A percentile compares a stretch with the other conserved stretches of the same genome.
phyloP scores from a whole-genome alignment of 805 yeast species.

The Yamadazyma insecticola region DNA sequence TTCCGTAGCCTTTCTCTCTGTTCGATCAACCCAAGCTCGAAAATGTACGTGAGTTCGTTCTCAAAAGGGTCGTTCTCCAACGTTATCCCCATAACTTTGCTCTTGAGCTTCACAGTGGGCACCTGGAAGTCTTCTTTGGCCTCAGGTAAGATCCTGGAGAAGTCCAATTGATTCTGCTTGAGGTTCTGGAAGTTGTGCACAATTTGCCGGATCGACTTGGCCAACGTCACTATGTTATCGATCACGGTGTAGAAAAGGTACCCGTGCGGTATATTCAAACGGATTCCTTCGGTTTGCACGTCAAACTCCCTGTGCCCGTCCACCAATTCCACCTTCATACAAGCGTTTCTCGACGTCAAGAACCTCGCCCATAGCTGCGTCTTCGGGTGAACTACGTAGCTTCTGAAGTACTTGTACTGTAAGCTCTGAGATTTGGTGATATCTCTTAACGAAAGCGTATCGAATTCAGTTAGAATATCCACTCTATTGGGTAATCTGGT shows the following conservation, averaged over 20 bases:
- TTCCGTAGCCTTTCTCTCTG: constrained; percentile 60
- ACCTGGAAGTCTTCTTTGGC: constrained; percentile 41
- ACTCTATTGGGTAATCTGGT: constrained; percentile 43
- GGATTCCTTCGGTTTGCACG: no score
- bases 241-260: constrained; percentile 74
- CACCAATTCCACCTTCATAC: constrained; percentile 15
- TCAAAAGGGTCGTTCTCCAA: constrained; percentile 92
- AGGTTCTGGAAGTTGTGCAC: constrained; percentile 41
- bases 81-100: constrained; percentile 55
- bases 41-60: constrained; percentile 58
- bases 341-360: constrained; percentile 26
- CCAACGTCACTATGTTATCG: constrained; percentile 67
- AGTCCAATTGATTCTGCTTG: constrained; percentile 18
- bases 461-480: constrained; percentile 44
- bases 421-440: constrained; percentile 23
- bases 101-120: constrained; percentile 52
- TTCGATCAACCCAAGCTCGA: constrained; percentile 61
- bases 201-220: constrained; percentile 64
- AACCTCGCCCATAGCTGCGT: constrained; percentile 37
- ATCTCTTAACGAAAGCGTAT: constrained; percentile 23
- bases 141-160: constrained; percentile 28
- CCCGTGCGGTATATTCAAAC: constrained; percentile 63
- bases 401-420: constrained; percentile 32
- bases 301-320: no score
- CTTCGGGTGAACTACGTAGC: constrained; percentile 50